Conservation (phyloP, 345 rosid species). For the Lumnitzera littorea region DNA sequence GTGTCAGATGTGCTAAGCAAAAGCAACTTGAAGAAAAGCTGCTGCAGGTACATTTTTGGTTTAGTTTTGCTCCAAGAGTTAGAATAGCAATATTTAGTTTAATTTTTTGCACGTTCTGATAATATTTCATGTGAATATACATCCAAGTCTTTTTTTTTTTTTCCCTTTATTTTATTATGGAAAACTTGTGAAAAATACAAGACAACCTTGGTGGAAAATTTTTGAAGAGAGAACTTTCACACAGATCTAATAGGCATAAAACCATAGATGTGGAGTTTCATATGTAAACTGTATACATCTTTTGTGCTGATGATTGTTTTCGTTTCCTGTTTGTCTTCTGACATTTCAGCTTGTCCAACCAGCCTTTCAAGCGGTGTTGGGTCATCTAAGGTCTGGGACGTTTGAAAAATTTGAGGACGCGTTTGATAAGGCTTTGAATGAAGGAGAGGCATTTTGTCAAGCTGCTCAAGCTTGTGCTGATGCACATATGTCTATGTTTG, state of each 20-base stretch:
- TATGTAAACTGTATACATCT: too few species aligned
- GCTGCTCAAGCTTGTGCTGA: conserved; percentile 45
- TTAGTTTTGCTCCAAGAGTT: too few species aligned
- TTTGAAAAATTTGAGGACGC: conserved; percentile 57
- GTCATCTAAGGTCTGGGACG: conserved; percentile 62
- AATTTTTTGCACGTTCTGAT: too few species aligned
- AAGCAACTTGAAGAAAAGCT: conserved; percentile 77
- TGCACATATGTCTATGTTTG: conserved; percentile 43
- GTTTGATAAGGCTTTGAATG: conserved; percentile 67
- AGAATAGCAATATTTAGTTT: too few species aligned
- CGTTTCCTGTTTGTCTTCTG: conserved; percentile 4
- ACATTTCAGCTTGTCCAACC: conserved; percentile 74
- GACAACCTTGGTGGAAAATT: too few species aligned
- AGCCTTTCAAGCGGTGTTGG: conserved; percentile 59
- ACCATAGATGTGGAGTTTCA: too few species aligned
- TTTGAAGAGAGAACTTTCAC: too few species aligned
- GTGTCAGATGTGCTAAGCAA: conserved; percentile 71
- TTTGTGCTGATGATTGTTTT: conserved; percentile 10
- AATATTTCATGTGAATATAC: too few species aligned
- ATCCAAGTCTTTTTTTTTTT: too few species aligned
- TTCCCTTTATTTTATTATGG: too few species aligned
- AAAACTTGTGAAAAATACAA: too few species aligned
- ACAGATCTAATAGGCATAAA: too few species aligned
- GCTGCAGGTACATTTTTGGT: conserved; percentile 40
- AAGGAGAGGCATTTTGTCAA: conserved; percentile 62